Evolutionary conservation across 257 asterid species (phyloP), one percentile per base, ranked within the genome.

Genomic region (Solanum tarapatanum): DNA sequence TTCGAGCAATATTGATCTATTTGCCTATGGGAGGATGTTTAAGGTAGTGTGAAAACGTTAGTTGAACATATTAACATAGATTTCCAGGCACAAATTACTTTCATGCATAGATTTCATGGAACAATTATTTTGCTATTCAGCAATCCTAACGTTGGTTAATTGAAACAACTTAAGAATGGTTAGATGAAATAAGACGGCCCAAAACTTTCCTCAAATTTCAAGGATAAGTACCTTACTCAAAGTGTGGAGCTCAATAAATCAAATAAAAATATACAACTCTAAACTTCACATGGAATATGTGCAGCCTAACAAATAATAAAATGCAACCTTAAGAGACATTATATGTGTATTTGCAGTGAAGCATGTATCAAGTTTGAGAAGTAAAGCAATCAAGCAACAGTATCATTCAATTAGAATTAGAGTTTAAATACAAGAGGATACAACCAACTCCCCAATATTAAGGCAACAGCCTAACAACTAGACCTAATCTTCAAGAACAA

Each of bases 1-100:
- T 91, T 97, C 98, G 32, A 96, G 94, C 95, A 97, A 91, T 87
- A 97, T 96, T n/a, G 99, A 93, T 93, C 99, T 92, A 86, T 97
- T 97, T 66, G 96, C 98, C 99, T 95, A 95, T 36, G 66, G 80
- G 64, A 86, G 77, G 85, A 32, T 82, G 91, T 82, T 51, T 13
- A 7, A 74, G 77, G 90, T 39, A 73, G 73, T 87, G 45, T 74
- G 33, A 43, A 85, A 39, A 37, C 3, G 82, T 85, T 82, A 69
- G 62, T 39, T 6, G 21, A 85, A 39, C 60, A n/a, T 76, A 11
- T 76, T 39, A 23, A 75, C 55, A 76, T n/a, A 75, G 58, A 37
- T 75, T 37, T 75, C 83, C 14, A 36, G 30, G 83, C 58, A 75
- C 19, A 75, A 21, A 75, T 75, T 74, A 36, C 11, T 73, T 72